Conservation (phyloP, 768 basidiomycete species). For the Mycena venus region DNA sequence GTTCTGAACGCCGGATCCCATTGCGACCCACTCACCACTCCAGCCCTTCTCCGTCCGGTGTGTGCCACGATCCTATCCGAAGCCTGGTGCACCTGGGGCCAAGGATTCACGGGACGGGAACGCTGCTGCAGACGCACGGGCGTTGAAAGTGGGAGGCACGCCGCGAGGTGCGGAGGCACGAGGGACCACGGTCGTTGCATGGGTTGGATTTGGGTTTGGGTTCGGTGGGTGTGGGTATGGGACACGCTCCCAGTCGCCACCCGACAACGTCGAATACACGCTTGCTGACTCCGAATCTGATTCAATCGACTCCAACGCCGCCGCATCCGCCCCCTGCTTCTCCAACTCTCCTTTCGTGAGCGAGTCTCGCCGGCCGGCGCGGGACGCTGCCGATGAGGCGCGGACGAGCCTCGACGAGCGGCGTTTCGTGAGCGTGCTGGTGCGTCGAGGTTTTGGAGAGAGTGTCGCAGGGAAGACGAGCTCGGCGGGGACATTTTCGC, state of each 20-base stretch:
- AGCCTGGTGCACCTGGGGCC: neutral
- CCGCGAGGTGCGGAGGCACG: neutral
- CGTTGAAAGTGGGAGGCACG: neutral
- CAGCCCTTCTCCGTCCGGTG: constrained; percentile 28
- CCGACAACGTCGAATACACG: constrained; percentile 21
- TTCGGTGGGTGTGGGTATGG: neutral
- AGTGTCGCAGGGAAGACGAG: constrained; percentile 45
- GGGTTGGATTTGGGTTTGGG: too few species aligned
- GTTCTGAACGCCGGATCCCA: neutral
- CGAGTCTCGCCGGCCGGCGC: neutral
- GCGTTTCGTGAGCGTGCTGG: neutral
- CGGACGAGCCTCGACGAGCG: constrained; percentile 1
- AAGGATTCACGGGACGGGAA: neutral
- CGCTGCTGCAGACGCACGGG: neutral
- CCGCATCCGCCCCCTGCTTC: neutral
- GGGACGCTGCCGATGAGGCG: neutral
- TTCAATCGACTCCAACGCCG: neutral
- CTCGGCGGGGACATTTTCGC: constrained; percentile 59
- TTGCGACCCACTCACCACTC: constrained; percentile 32
- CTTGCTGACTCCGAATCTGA: constrained; percentile 11
- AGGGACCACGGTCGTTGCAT: too few species aligned
- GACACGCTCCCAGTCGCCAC: constrained; percentile 14
- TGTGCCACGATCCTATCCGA: constrained; percentile 18
- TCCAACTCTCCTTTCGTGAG: neutral
- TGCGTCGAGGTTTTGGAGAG: neutral